Evolutionary conservation across 495 filamentous ascomycete genomes (phyloP), one percentile per base, ranked within the genome.

Genomic region (Evansstolkia leycettana): DNA sequence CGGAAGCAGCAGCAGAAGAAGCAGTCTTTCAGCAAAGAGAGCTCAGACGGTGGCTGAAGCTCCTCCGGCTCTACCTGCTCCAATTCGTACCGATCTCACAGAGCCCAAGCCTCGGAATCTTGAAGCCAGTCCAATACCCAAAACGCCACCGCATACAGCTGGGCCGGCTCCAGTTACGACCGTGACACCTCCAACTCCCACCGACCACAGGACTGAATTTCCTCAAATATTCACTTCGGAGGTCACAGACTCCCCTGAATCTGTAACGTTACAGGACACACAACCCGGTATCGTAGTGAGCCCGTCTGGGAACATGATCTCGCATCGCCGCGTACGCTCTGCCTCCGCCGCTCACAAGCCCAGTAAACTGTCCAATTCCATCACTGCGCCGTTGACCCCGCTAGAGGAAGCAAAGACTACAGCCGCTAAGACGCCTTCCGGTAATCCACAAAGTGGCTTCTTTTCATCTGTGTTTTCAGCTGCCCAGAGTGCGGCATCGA

Each of bases 391-490:
- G 55, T 92, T 29, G 82, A 82, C 19, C 86, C 90, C 11, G 83
- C 76, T 2, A 51, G 78, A 82, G 42, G 77, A 82, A 51, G 42
- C 46, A 8, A 77, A 71, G 41, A 62, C 68, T 1, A 56, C 71
- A 6, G 62, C 56, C 15, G 50, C 51, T 5, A 58, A 56, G 35
- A 45, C 47, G n/a, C 31, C 54, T 1, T 39, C 46, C 26, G 42
- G 42, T 10, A 50, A 51, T 34, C 65, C 65, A 31, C 69, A 55
- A 28, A 67, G 65, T 29, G 84, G 87, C 0, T 98, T 98, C 56
- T 98, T 98, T 55, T 89, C 84, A 5, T 83, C 79, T 11, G 80
- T 96, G 50, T 84, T 98, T 46, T 86, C 85, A 19, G 89, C 78
- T 18, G 88, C 89, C 11, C 90, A 96, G 50, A 96, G 83, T 59